phyloP scores from a whole-genome alignment of 163 green algal species.

The Coccomyxa subellipsoidea region DNA sequence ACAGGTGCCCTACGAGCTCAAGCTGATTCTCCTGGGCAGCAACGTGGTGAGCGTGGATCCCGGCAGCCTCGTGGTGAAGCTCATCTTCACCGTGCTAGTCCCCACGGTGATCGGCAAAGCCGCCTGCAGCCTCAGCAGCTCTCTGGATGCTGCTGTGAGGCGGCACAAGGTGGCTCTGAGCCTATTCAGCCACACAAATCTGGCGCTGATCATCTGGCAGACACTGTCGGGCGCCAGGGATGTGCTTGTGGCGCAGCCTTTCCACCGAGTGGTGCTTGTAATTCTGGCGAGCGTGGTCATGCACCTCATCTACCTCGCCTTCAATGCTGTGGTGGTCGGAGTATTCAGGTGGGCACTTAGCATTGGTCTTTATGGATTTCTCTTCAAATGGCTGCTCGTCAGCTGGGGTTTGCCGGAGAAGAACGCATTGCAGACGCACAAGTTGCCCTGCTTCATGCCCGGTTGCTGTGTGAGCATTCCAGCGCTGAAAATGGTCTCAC shows the following conservation, averaged over 20 bases:
- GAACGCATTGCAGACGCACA: no score
- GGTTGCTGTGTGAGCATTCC: no score
- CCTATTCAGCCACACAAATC: slow-evolving; percentile 46
- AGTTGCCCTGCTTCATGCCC: no score
- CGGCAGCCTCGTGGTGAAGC: slow-evolving; percentile 45
- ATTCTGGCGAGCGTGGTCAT: slow-evolving; percentile 38
- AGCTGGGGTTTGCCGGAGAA: no score
- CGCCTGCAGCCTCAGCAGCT: not conserved
- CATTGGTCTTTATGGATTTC: no score
- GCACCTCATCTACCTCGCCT: slow-evolving; percentile 53
- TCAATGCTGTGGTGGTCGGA: slow-evolving; percentile 10
- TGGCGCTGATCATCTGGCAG: slow-evolving; percentile 69
- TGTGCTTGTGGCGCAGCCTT: slow-evolving; percentile 42
- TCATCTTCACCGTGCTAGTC: slow-evolving; percentile 51
- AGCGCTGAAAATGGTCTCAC: no score
- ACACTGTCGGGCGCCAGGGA: slow-evolving; percentile 40
- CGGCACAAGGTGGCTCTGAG: slow-evolving; percentile 38
- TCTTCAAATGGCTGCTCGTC: no score
- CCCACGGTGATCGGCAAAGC: slow-evolving; percentile 45
- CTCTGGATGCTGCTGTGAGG: slow-evolving; percentile 15
- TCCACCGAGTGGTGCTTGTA: slow-evolving; percentile 41
- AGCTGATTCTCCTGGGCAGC: slow-evolving; percentile 25
- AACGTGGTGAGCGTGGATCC: slow-evolving; percentile 24
- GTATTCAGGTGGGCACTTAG: not conserved
- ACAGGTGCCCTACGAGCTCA: slow-evolving; percentile 22